Evolutionary conservation across 352 stramenopile species (phyloP).

Genomic region (Phytopythium chamaehyphon): DNA sequence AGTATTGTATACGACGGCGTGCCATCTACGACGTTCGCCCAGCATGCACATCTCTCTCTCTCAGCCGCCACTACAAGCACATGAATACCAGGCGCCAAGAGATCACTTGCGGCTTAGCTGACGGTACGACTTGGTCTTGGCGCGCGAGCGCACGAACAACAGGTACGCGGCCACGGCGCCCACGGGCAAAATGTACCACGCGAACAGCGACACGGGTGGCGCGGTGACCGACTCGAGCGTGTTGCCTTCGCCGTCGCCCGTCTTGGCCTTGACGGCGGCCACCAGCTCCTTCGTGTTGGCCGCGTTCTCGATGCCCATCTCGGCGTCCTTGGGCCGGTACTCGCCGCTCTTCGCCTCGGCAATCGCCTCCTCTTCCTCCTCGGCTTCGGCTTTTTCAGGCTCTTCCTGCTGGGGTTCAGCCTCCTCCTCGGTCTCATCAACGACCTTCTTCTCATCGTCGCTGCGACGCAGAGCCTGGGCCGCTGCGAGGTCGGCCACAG

Average conservation of each 20-base stretch:
- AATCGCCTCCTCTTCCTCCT: conserved; percentile 9
- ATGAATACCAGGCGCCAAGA: neutral
- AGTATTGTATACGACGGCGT: conserved; percentile 1
- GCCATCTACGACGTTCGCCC: neutral
- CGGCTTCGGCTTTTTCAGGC: conserved; percentile 4
- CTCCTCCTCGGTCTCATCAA: conserved; percentile 12
- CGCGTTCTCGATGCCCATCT: conserved; percentile 58
- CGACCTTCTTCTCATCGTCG: conserved; percentile 11
- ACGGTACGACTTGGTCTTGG: conserved; percentile 32
- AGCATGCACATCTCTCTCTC: too few species aligned
- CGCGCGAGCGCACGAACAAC: conserved; percentile 52
- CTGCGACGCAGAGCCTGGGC: conserved; percentile 17
- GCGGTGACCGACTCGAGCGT: conserved; percentile 37
- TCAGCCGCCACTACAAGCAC: too few species aligned
- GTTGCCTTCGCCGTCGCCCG: conserved; percentile 25
- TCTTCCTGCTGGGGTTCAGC: neutral
- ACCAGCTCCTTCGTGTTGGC: conserved; percentile 52
- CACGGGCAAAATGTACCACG: conserved; percentile 77
- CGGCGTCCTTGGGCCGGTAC: conserved; percentile 65
- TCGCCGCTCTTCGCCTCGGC: conserved; percentile 24
- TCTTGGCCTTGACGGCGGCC: conserved; percentile 25
- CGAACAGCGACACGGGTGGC: conserved; percentile 67
- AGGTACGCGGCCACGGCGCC: conserved; percentile 61
- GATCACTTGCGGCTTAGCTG: conserved; percentile 26
- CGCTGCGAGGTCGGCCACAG: conserved; percentile 2